Evolutionary conservation across 306 rosid genomes (phyloP), one percentile per base, ranked within the genome.

Genomic region (Inga leiocalycina): DNA sequence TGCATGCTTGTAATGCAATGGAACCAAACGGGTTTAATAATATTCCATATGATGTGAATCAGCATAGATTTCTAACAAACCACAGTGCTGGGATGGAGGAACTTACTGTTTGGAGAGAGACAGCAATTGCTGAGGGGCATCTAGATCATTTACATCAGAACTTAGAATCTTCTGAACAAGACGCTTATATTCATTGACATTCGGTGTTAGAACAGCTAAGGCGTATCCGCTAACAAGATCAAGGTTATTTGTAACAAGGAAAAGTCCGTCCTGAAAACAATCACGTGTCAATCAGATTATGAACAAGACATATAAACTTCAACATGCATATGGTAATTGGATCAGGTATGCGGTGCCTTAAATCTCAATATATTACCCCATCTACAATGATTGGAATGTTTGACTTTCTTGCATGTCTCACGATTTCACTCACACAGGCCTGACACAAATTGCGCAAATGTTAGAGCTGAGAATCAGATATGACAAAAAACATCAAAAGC

Each of bases 161-260:
- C 83, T 86, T 57, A 90, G 77, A 70, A 88, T 93, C 84, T 87
- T 94, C 79, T 93, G 81, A 43, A 94, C 93, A 59, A 94, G 93
- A 20, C 97, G 94, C 86, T 93, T 93, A 82, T 92, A 94, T 85
- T 94, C 97, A 79, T 93, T 93, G 77, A 94, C 83, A 78, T 94
- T 94, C 76, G 97, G 98, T 32, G 97, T 94, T 79, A 94, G 90
- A 80, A 94, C 94, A 79, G 93, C 97, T 81, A 93, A 87, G 85
- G 87, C 86, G 87, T 94, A 94, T 62, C 93, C 94, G 79, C 88
- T 88, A 74, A 94, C 93, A 84, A 94, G 94, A 85, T 93, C 92
- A 75, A 93, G 85, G 84, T 71, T 83, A 83, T 90, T 84, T 62
- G 98, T 89, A 73, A 93, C 93, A 77, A 94, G 97, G 86, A 93